Base-by-base conservation (phyloP, 345 rosid genomes). In the Salix caprea region DNA sequence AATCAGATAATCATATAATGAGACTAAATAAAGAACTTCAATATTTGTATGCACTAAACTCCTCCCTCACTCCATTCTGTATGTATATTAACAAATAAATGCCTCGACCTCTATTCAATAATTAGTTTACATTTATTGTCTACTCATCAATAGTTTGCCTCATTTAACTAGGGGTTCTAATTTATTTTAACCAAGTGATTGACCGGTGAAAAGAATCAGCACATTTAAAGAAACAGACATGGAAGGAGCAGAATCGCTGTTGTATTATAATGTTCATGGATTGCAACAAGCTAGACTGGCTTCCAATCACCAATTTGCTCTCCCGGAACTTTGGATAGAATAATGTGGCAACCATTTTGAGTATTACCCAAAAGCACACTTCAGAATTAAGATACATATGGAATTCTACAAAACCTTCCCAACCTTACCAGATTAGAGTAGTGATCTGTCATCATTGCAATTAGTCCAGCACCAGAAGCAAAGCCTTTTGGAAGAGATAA, bases 381-480 rank as follows among this genome's bases (percentile, higher is more conserved):
- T 8, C 42, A 76, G 67, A 73, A 52, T 24, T 79, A 76, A 54
- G 39, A 72, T 46, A 69, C 46, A 74, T 15, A 60, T 5, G 50
- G 7, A 48, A 74, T 58, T 58, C 44, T 26, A 65, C 15, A 56
- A 65, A 73, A 70, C 9, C 12, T n/a, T 60, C 21, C 18, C 39
- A 77, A 71, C 39, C 87, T 82, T 79, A 92, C 97, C 91, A 89
- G 75, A 79, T 86, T 84, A 78, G 86, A 81, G 79, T 92, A 92
- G 82, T 92, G 93, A 85, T 90, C 97, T 3, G 94, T 92, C 97
- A 90, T 92, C 97, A 92, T 90, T 14, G 97, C 97, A 80, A 78
- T 88, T 42, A 92, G 87, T 74, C 97, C 97, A 83, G 91, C 90
- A 75, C 87, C 90, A 60, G 97, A 92, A 78, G 94, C 93, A 82